These are phyloP conservation scores for Setaria viridis DNA, from an alignment of 202 grass and related monocot species.

Conservation along the genomic window DNA sequence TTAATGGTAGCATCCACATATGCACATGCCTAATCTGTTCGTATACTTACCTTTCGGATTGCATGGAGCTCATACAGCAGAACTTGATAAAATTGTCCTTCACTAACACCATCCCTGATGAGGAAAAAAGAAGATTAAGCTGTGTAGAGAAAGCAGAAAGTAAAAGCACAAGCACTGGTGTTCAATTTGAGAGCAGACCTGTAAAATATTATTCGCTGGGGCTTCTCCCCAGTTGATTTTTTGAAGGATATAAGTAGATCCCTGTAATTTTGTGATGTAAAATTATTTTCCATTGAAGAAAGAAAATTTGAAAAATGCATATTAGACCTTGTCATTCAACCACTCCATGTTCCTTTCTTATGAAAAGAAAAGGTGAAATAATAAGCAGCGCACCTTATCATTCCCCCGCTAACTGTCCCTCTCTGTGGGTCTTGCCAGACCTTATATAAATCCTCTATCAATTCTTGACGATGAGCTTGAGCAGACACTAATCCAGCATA, in stretches of 20 bases:
- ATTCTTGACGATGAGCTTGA: constrained; percentile 72
- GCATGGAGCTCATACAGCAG: constrained; percentile 73
- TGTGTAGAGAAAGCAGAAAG: constrained; percentile 35
- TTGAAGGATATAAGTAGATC: constrained; percentile 81
- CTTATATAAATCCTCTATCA: constrained; percentile 88
- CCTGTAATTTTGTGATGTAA: constrained; percentile 50
- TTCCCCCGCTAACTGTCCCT: constrained; percentile 62
- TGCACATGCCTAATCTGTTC: background rate
- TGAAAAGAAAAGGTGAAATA: constrained; percentile 21
- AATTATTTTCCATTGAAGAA: constrained; percentile 6
- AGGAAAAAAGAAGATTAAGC: background rate
- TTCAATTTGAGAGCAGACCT: constrained; percentile 51
- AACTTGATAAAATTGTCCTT: constrained; percentile 94
- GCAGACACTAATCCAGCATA: constrained; percentile 61
- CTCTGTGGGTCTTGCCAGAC: constrained; percentile 74
- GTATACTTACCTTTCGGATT: constrained; percentile 65
- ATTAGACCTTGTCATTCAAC: constrained; percentile 71
- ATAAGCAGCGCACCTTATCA: constrained; percentile 61
- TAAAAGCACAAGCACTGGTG: background rate
- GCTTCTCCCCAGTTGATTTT: constrained; percentile 67
- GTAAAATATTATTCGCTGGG: constrained; percentile 89
- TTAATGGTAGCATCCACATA: background rate
- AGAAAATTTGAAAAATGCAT: constrained; percentile 26
- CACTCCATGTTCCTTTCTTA: constrained; percentile 33
- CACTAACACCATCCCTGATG: constrained; percentile 83